Percentiles rank a stretch among this genome's conserved stretches.
phyloP scores from a whole-genome alignment of 2,329 filamentous ascomycete genomes.

The Sporothrix globosa region DNA sequence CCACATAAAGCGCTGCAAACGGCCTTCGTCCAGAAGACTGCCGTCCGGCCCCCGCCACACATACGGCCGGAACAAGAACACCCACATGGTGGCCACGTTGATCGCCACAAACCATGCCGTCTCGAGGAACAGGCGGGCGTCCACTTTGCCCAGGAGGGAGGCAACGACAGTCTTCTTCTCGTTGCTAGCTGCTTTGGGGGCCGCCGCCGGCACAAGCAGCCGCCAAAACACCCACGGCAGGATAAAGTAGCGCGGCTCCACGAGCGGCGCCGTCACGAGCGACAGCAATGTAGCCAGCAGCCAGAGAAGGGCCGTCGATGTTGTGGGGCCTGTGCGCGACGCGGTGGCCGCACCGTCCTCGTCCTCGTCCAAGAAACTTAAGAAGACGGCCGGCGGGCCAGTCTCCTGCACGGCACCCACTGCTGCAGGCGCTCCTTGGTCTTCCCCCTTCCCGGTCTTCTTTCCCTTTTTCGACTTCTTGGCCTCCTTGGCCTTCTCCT shows the following conservation, averaged over 20 bases:
- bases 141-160: constrained; percentile 40
- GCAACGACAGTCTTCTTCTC: constrained; percentile 7
- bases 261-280: constrained; percentile 83
- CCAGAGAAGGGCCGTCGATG: constrained; percentile 60
- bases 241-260: constrained; percentile 96
- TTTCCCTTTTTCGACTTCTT: constrained; percentile 26
- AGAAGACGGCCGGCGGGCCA: constrained; percentile 22
- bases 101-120: constrained; percentile 69
- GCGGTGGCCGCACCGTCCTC: constrained; percentile 39
- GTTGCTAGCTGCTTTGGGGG: not conserved
- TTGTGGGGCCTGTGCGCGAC: constrained; percentile 44
- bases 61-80: constrained; percentile 71
- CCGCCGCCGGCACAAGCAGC: constrained; percentile 66
- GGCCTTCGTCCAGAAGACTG: constrained; percentile 56
- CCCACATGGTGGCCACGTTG: constrained; percentile 67
- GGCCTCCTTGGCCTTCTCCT: not conserved
- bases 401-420: not conserved
- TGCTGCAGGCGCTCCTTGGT: not conserved
- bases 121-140: constrained; percentile 61
- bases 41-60: constrained; percentile 63
- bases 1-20: constrained; percentile 81
- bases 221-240: constrained; percentile 94
- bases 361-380: constrained; percentile 37
- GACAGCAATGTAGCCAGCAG: constrained; percentile 74
- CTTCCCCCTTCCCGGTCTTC: not conserved